Percentiles rank a stretch among this genome's conserved stretches.
Conservation (phyloP, 768 basidiomycete genomes). For the Xerocomellus chrysenteron region DNA sequence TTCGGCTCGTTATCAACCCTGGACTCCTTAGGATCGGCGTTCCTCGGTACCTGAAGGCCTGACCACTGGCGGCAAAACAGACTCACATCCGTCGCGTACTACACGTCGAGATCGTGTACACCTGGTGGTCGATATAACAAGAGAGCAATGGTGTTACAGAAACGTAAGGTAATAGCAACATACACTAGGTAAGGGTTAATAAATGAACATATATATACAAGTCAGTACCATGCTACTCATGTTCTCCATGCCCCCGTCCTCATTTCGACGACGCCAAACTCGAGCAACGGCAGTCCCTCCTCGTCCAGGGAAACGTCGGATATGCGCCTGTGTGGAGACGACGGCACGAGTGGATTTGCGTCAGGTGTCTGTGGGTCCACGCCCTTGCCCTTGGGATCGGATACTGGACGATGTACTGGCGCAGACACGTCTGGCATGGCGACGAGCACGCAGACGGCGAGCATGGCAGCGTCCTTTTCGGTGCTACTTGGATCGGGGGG, state of each 20-base stretch:
- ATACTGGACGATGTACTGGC: not conserved
- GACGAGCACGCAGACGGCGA: slow-evolving; percentile 20
- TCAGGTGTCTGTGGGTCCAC: not conserved
- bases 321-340: not conserved
- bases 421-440: slow-evolving; percentile 22
- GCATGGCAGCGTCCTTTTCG: not conserved
- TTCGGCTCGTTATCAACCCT: too few relatives aligned
- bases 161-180: not conserved
- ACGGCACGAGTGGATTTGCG: slow-evolving; percentile 1
- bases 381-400: slow-evolving; percentile 20
- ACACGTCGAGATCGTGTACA: too few relatives aligned
- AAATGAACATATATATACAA: not conserved
- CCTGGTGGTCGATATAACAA: too few relatives aligned
- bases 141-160: not conserved
- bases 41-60: too few relatives aligned
- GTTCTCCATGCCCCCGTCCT: not conserved
- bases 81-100: too few relatives aligned
- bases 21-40: too few relatives aligned
- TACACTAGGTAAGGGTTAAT: slow-evolving; percentile 1
- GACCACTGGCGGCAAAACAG: too few relatives aligned
- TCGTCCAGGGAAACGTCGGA: not conserved
- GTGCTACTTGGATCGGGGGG: not conserved
- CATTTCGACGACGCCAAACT: slow-evolving; percentile 18
- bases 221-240: not conserved
- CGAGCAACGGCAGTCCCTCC: slow-evolving; percentile 6